Base-by-base conservation (phyloP, 345 rosid species). In the Lepidium aucheri region DNA sequence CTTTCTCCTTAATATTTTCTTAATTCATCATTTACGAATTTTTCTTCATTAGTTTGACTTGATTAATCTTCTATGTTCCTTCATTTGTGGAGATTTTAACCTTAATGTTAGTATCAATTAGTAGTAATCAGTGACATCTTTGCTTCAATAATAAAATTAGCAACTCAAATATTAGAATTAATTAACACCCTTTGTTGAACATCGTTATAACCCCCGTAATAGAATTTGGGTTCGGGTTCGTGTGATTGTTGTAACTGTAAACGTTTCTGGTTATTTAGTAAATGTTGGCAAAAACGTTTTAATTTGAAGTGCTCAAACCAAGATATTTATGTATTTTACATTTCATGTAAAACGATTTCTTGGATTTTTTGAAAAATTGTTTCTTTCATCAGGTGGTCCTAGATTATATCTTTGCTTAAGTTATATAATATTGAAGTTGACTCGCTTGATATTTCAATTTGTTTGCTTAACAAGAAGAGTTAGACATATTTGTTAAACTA, bases 311-410 rank as follows among this genome's bases (percentile, higher is more conserved):
- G 58, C 24, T 50, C 3, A 28, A 45, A 17, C 11, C 9, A 14
- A 49, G 43, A 39, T 32, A 11, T 28, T 2, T 36, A 18, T 14
- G 12, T 28, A 6, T 10, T 63, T n/a, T 42, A n/a, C 41, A 39
- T 8, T 51, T 59, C 40, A 28, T 24, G 34, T 33, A 50, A 3
- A 43, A 20, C 22, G 22, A 20, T 54, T 51, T 73, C n/a, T 44
- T 60, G 57, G 41, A 52, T 22, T 32, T 56, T 52, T 34, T 24
- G 30, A 0, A 26, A 26, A 15, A 24, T 6, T 36, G 22, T 50
- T 28, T 33, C 10, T 53, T 46, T 53, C 26, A 24, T 70, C 65
- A 7, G 35, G 60, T 69, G 74, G 80, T 72, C 77, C 80, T 47
- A 54, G 15, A 15, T 63, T 22, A 33, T 55, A n/a, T 63, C 50